phyloP scores from a whole-genome alignment of 192 early-diverging fungal genomes.

The Piromyces finnis region DNA sequence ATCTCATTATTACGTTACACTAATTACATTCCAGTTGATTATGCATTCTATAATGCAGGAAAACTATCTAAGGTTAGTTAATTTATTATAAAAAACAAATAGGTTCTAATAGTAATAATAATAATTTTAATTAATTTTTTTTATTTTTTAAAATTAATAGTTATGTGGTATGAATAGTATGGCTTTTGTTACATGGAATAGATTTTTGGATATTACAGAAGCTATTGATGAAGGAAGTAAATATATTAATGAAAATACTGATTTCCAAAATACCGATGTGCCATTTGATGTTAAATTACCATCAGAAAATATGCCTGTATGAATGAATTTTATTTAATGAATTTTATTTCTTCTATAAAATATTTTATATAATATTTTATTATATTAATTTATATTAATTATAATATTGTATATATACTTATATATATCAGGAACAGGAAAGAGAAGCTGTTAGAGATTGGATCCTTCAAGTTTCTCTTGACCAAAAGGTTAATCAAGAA shows the following conservation, averaged over 20 bases:
- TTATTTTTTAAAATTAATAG: too few species aligned
- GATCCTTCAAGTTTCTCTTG: conserved; percentile 42
- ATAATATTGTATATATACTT: background rate
- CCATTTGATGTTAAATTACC: conserved; percentile 33
- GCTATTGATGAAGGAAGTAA: conserved; percentile 41
- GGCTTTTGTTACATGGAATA: conserved; percentile 48
- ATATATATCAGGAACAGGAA: conserved; percentile 17
- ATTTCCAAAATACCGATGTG: conserved; percentile 38
- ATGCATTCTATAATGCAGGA: conserved; percentile 34
- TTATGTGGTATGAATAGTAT: conserved; percentile 31
- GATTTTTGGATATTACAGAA: conserved; percentile 35
- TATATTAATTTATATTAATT: too few species aligned
- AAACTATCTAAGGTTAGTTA: conserved; percentile 17
- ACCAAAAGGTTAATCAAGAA: conserved; percentile 37
- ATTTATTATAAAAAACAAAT: too few species aligned
- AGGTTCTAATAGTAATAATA: background rate
- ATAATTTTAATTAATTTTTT: too few species aligned
- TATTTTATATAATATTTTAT: too few species aligned
- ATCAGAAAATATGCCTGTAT: conserved; percentile 19
- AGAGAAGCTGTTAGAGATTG: conserved; percentile 43
- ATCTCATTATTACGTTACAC: conserved; percentile 31
- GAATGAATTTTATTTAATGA: background rate
- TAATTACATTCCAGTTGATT: conserved; percentile 25
- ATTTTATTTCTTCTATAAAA: too few species aligned
- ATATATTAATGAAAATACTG: conserved; percentile 26